A percentile compares a stretch with the other conserved stretches of the same genome.
These are phyloP conservation scores for Neoscytalidium dimidiatum DNA, from an alignment of 2,329 filamentous ascomycete species.

Conservation along the genomic window DNA sequence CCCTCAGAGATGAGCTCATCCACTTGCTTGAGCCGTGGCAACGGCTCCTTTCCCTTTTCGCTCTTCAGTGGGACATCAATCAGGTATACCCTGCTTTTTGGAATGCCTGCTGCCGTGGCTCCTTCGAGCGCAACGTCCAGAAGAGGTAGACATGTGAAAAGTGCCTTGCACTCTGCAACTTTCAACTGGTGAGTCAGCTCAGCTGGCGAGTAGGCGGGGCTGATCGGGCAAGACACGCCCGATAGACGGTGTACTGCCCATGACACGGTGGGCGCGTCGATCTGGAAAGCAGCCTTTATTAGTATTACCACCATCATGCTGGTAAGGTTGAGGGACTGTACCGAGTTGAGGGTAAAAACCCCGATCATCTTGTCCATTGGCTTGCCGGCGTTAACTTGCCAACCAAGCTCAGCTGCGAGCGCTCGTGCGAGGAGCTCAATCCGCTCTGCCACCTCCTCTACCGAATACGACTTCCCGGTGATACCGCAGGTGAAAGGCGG, in stretches of 20 bases:
- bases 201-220: background rate
- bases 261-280: constrained; percentile 1
- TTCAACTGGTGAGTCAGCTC: background rate
- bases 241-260: constrained; percentile 4
- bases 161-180: background rate
- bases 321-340: background rate
- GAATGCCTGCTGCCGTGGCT: background rate
- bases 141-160: background rate
- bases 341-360: constrained; percentile 9
- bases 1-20: background rate
- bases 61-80: background rate
- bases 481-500: constrained; percentile 9
- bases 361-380: background rate
- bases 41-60: background rate
- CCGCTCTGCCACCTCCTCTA: constrained; percentile 4
- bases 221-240: background rate
- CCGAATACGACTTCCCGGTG: constrained; percentile 8
- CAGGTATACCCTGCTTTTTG: background rate
- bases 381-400: background rate
- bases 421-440: constrained; percentile 6
- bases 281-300: background rate
- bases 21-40: background rate
- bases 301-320: background rate
- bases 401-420: constrained; percentile 6
- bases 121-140: background rate